These are phyloP conservation scores for Scutellaria baicalensis DNA, from an alignment of 257 asterid species.

Conservation along the genomic window DNA sequence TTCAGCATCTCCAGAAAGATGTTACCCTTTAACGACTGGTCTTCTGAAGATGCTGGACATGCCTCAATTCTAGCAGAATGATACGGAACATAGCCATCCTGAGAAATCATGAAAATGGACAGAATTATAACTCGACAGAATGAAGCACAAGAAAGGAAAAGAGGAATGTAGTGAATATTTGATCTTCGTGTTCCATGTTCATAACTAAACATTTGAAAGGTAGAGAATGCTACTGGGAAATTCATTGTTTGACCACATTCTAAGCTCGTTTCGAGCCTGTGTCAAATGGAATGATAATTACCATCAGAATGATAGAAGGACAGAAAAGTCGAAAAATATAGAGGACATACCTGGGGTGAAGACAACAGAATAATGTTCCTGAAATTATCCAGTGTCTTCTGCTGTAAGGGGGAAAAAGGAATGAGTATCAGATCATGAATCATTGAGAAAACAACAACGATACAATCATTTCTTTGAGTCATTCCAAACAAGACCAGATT, in stretches of 20 bases:
- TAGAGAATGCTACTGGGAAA: no score
- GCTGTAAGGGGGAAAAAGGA: background rate
- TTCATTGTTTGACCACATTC: no score
- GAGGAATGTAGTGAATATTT: background rate
- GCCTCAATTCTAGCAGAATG: constrained; percentile 91
- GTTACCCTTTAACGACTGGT: constrained; percentile 67
- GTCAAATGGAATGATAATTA: no score
- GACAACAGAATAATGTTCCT: no score
- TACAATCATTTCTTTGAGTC: background rate
- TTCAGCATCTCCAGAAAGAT: constrained; percentile 77
- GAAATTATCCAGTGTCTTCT: no score
- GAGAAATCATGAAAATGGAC: constrained; percentile 8
- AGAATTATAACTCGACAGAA: background rate
- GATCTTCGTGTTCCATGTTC: no score
- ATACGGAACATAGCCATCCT: constrained; percentile 93
- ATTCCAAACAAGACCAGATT: background rate
- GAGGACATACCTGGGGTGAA: no score
- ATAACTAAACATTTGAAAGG: no score
- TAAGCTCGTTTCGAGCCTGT: no score
- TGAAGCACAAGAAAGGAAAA: background rate
- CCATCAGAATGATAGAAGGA: no score
- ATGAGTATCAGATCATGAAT: constrained; percentile 9
- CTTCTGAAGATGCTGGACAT: constrained; percentile 81
- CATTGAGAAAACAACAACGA: background rate
- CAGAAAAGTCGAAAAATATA: no score